phyloP scores from a whole-genome alignment of 495 filamentous ascomycete species.

The Jackrogersella minutella region DNA sequence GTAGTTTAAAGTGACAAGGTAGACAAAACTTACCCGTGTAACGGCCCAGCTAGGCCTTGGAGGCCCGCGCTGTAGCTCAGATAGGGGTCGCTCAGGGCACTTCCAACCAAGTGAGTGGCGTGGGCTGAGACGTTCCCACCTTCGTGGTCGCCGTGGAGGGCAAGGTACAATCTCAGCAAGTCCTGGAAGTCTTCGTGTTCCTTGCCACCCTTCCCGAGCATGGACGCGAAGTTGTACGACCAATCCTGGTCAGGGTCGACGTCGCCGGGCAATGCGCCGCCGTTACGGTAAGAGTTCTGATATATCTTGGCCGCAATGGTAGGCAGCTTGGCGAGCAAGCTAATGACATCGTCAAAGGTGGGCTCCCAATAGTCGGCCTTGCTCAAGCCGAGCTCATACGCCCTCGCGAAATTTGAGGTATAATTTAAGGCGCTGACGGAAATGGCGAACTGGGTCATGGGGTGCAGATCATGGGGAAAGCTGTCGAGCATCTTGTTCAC shows the following conservation, averaged over 20 bases:
- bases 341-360: conserved; percentile 95
- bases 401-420: conserved; percentile 88
- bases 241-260: conserved; percentile 89
- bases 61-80: conserved; percentile 95
- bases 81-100: conserved; percentile 92
- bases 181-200: conserved; percentile 95
- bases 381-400: conserved; percentile 86
- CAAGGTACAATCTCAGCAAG: conserved; percentile 88
- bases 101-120: conserved; percentile 96
- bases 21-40: conserved; percentile 74
- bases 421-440: conserved; percentile 94
- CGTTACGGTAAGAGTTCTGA: conserved; percentile 82
- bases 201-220: conserved; percentile 88
- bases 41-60: conserved; percentile 91
- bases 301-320: conserved; percentile 98
- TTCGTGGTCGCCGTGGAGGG: conserved; percentile 97
- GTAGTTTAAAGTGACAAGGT: too few species aligned
- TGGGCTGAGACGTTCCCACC: conserved; percentile 98
- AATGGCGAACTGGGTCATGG: conserved; percentile 97
- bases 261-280: conserved; percentile 76
- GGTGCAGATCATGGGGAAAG: conserved; percentile 88
- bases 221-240: conserved; percentile 97
- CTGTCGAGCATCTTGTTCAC: conserved; percentile 87
- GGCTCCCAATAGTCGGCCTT: conserved; percentile 99
- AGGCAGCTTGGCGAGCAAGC: conserved; percentile 92